phyloP scores from a whole-genome alignment of 2,329 filamentous ascomycete genomes.

The Colletotrichum graminicola region DNA sequence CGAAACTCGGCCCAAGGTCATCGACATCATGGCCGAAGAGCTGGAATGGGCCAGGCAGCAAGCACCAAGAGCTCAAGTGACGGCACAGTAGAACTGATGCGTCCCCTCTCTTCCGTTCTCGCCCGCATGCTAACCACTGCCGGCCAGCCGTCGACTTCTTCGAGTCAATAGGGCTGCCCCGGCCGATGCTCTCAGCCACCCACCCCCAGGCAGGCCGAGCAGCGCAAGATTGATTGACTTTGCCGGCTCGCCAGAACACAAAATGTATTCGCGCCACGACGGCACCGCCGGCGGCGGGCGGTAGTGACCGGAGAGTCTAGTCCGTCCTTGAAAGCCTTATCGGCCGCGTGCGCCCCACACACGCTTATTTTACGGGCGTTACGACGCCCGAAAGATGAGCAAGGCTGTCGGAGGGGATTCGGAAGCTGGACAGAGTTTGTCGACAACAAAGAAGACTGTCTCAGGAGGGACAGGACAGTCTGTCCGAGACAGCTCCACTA shows the following conservation, averaged over 20 bases:
- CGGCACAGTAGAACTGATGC: conserved; percentile 69
- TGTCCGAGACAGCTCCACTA: too few relatives aligned
- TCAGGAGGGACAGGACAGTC: background rate
- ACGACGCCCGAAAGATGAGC: conserved; percentile 4
- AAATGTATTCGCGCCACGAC: too few relatives aligned
- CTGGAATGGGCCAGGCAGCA: conserved; percentile 80
- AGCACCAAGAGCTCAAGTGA: conserved; percentile 84
- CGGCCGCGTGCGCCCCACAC: background rate
- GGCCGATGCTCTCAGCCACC: too few relatives aligned
- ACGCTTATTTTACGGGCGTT: too few relatives aligned
- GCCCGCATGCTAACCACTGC: conserved; percentile 23
- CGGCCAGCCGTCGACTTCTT: conserved; percentile 64
- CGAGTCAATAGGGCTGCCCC: too few relatives aligned
- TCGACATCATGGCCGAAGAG: conserved; percentile 91
- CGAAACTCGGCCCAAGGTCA: conserved; percentile 85
- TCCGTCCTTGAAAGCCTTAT: too few relatives aligned
- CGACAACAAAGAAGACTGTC: conserved; percentile 2
- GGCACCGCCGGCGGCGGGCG: too few relatives aligned
- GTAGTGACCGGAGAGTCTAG: too few relatives aligned
- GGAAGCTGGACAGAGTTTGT: background rate
- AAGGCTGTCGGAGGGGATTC: background rate
- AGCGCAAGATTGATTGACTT: too few relatives aligned
- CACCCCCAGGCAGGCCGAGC: too few relatives aligned
- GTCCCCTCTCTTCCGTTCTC: background rate
- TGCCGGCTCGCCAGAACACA: too few relatives aligned